These are phyloP conservation scores for Sporothrix brasiliensis DNA, from an alignment of 2,329 filamentous ascomycete species.

Conservation along the genomic window DNA sequence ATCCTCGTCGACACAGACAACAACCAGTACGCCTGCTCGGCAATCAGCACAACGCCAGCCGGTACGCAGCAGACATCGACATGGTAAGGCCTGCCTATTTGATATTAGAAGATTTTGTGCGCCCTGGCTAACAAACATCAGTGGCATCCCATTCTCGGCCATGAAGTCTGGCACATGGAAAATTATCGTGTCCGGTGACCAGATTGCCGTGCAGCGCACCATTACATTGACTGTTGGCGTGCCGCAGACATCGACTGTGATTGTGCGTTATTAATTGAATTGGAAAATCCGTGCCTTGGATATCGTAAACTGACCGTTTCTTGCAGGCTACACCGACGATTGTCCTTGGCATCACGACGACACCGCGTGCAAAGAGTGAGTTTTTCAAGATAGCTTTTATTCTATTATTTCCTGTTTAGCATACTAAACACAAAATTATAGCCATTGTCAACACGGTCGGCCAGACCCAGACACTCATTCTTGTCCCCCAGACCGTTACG, in stretches of 20 bases:
- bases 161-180: conserved; percentile 46
- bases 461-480: conserved; percentile 44
- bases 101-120: background rate
- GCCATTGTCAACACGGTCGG: conserved; percentile 39
- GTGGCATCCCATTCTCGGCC: conserved; percentile 45
- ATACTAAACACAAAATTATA: conserved; percentile 30
- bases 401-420: background rate
- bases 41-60: conserved; percentile 44
- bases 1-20: conserved; percentile 43
- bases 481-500: conserved; percentile 43
- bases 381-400: background rate
- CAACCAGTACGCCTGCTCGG: conserved; percentile 45
- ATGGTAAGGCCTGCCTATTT: conserved; percentile 41
- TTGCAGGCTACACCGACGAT: conserved; percentile 46
- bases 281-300: background rate
- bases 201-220: conserved; percentile 45
- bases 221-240: conserved; percentile 43
- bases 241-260: conserved; percentile 43
- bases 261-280: conserved; percentile 38
- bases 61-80: conserved; percentile 45
- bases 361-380: conserved; percentile 44
- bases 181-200: conserved; percentile 45
- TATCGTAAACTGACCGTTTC: background rate
- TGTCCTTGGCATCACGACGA: conserved; percentile 45
- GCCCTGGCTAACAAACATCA: conserved; percentile 30